A percentile compares a stretch with the other conserved stretches of the same genome.
Conservation (phyloP, 305 asterid genomes). For the Withania somnifera region DNA sequence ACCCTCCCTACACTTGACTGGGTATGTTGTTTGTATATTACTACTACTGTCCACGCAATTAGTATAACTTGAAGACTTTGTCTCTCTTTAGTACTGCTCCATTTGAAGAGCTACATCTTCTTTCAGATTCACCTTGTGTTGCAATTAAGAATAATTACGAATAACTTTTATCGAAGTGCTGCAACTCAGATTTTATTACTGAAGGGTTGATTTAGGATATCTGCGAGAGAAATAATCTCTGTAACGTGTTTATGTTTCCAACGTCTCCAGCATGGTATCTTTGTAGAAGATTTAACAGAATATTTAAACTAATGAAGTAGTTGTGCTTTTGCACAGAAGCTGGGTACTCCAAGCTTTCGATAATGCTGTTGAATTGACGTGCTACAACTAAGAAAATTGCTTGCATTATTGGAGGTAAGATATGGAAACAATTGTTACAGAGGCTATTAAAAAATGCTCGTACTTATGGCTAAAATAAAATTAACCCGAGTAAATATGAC, state of each 20-base stretch:
- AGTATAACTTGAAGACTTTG: not conserved
- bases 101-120: too few species aligned
- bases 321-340: not conserved
- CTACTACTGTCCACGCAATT: not conserved
- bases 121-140: not conserved
- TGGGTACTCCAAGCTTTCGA: not conserved
- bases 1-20: too few species aligned
- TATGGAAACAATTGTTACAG: not conserved
- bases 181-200: not conserved
- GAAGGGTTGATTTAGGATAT: not conserved
- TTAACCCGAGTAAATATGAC: not conserved
- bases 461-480: too few species aligned
- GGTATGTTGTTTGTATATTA: not conserved
- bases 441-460: too few species aligned
- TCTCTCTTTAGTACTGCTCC: not conserved
- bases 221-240: not conserved
- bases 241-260: slow-evolving; percentile 8
- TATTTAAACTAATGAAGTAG: not conserved
- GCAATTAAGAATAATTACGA: not conserved
- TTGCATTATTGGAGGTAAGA: not conserved
- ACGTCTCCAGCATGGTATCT: not conserved
- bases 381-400: not conserved
- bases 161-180: not conserved
- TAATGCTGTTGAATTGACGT: not conserved
- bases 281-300: not conserved